Conservation (phyloP, 768 basidiomycete species). For the Pleurotus tuoliensis region DNA sequence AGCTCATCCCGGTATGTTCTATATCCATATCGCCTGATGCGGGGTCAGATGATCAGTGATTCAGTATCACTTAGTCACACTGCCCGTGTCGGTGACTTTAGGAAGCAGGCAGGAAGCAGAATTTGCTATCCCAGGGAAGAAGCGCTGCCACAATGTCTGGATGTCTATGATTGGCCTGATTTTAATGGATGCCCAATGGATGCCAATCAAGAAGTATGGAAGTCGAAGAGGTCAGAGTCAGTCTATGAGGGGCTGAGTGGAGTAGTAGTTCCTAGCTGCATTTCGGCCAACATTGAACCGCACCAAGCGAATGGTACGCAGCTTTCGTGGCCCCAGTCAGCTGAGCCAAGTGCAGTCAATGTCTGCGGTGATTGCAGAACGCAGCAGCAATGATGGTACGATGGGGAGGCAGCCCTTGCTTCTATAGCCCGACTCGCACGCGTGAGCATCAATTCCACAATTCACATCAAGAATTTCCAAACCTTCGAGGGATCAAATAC, state of each 20-base stretch:
- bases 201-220: slow-evolving; percentile 1
- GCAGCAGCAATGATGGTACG: too few relatives aligned
- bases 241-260: neutral
- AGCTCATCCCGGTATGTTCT: slow-evolving; percentile 2
- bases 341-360: neutral
- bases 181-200: neutral
- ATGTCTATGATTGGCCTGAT: neutral
- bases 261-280: neutral
- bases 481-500: too few relatives aligned
- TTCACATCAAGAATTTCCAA: too few relatives aligned
- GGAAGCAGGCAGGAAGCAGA: slow-evolving; percentile 1
- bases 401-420: too few relatives aligned
- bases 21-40: neutral
- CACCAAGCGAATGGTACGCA: neutral
- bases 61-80: neutral
- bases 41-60: neutral
- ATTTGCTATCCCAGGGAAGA: neutral
- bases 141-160: neutral
- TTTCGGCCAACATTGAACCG: neutral
- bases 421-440: too few relatives aligned
- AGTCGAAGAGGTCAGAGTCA: neutral
- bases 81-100: neutral
- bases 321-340: neutral
- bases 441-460: too few relatives aligned
- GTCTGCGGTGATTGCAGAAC: neutral